Evolutionary conservation across 257 asterid species (phyloP).

Genomic region (Nicotiana benthamiana): DNA sequence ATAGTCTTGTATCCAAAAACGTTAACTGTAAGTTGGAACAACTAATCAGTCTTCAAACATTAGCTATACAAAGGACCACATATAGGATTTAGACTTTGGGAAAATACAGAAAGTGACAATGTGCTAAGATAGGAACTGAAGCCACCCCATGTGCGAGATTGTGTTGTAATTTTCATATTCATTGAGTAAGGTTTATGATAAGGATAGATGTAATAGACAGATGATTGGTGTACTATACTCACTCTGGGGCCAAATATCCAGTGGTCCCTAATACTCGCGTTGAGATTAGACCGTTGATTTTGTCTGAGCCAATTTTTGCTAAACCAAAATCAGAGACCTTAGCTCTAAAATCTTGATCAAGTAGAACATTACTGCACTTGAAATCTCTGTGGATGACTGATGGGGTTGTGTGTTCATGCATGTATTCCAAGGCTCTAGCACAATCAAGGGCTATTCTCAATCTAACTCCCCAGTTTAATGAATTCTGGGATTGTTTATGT

Average conservation of each 20-base stretch:
- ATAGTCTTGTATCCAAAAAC: background rate
- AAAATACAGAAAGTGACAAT: conserved; percentile 21
- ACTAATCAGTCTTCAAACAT: too few species aligned
- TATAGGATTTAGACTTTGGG: background rate
- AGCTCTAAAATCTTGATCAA: conserved; percentile 55
- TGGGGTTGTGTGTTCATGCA: conserved; percentile 65
- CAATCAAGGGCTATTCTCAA: conserved; percentile 61
- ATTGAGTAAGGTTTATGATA: background rate
- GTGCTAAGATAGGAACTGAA: conserved; percentile 22
- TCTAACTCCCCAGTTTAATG: conserved; percentile 53
- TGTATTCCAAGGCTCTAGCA: conserved; percentile 62
- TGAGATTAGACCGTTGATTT: conserved; percentile 60
- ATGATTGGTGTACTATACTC: conserved; percentile 17
- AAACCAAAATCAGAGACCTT: conserved; percentile 67
- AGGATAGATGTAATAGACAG: background rate
- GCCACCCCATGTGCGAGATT: conserved; percentile 24
- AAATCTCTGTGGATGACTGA: conserved; percentile 70
- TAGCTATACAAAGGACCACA: conserved; percentile 9
- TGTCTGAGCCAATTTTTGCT: conserved; percentile 70
- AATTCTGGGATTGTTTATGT: background rate
- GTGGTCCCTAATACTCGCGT: conserved; percentile 82
- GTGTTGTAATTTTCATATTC: background rate
- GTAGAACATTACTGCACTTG: conserved; percentile 57
- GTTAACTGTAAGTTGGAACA: background rate
- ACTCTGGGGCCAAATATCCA: conserved; percentile 88